Conservation (phyloP, 495 filamentous ascomycete species). For the Cercophora samala region DNA sequence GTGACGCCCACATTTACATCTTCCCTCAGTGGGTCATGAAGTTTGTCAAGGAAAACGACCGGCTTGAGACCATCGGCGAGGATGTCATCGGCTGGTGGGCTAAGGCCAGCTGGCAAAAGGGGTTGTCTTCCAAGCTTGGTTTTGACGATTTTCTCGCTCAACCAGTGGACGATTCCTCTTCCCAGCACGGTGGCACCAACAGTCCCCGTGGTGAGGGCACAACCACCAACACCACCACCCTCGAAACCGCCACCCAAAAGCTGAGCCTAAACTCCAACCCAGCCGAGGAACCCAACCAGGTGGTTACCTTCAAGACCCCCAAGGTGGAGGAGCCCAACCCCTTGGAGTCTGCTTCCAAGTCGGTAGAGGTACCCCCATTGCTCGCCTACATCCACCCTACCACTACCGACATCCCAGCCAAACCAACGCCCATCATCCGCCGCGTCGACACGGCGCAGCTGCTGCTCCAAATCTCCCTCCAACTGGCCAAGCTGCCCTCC, state of each 20-base stretch:
- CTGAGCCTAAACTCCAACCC: conserved; percentile 23
- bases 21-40: conserved; percentile 88
- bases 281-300: conserved; percentile 28
- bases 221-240: not conserved
- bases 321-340: conserved; percentile 3
- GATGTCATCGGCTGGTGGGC: conserved; percentile 95
- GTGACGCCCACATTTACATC: conserved; percentile 90
- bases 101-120: conserved; percentile 85
- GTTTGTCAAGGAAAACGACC: conserved; percentile 72
- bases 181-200: conserved; percentile 10
- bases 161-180: conserved; percentile 25
- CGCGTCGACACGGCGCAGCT: conserved; percentile 83
- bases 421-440: conserved; percentile 59
- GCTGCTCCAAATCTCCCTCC: conserved; percentile 76
- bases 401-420: conserved; percentile 22
- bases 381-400: conserved; percentile 71
- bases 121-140: conserved; percentile 71
- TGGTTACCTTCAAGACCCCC: conserved; percentile 5
- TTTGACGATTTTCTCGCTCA: conserved; percentile 60
- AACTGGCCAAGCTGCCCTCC: conserved; percentile 71
- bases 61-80: conserved; percentile 81
- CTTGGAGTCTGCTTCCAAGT: conserved; percentile 35
- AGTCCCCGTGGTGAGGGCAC: conserved; percentile 1
- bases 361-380: conserved; percentile 62
- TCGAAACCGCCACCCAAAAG: conserved; percentile 12